Percentiles rank a stretch among this genome's conserved stretches.
Evolutionary conservation across 257 asterid genomes (phyloP).

Genomic region (Penstemon newberryi): DNA sequence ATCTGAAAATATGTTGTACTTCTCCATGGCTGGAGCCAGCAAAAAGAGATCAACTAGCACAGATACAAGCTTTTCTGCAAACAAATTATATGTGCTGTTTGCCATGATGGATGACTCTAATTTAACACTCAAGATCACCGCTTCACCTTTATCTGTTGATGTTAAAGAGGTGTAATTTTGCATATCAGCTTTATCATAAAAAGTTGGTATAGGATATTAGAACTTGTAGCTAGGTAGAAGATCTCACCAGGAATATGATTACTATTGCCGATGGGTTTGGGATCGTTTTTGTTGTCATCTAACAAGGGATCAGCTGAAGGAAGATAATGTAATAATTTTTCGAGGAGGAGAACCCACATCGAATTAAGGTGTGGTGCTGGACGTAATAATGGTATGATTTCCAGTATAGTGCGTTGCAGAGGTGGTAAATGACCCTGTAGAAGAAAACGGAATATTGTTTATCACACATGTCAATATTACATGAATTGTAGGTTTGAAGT

Average conservation of each 20-base stretch:
- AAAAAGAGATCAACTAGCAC: conserved; percentile 72
- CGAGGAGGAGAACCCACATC: conserved; percentile 79
- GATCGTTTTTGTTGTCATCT: conserved; percentile 46
- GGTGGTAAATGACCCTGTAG: conserved; percentile 86
- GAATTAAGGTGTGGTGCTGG: conserved; percentile 80
- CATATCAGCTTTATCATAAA: conserved; percentile 30
- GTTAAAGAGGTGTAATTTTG: conserved; percentile 43
- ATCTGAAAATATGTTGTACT: conserved; percentile 58
- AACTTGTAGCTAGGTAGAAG: conserved; percentile 23
- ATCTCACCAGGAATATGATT: conserved; percentile 36
- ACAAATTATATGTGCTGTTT: conserved; percentile 48
- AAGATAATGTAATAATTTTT: conserved; percentile 66
- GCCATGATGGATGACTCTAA: conserved; percentile 32
- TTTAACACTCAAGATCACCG: conserved; percentile 34
- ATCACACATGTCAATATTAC: conserved; percentile 9
- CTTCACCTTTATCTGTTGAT: conserved; percentile 45
- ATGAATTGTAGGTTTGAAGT: conserved; percentile 25
- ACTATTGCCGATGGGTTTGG: conserved; percentile 35
- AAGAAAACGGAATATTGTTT: conserved; percentile 25
- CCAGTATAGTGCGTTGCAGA: conserved; percentile 79
- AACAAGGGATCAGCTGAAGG: conserved; percentile 65
- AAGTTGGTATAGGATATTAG: conserved; percentile 17
- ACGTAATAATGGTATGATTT: conserved; percentile 64
- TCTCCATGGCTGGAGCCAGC: conserved; percentile 75
- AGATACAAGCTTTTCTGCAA: conserved; percentile 85